phyloP scores from a whole-genome alignment of 805 yeast species.

The Debaryomyces hansenii region DNA sequence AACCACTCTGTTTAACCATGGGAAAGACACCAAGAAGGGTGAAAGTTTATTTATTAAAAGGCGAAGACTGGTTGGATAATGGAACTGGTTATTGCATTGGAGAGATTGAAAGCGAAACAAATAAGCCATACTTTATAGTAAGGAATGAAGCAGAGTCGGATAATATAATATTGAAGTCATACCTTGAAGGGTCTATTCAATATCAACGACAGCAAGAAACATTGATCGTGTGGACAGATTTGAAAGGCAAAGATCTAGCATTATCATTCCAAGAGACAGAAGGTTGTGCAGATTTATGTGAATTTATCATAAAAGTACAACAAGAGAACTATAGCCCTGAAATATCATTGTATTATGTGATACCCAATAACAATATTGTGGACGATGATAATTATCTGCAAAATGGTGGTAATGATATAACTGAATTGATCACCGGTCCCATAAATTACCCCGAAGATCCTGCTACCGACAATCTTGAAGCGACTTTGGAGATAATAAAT shows the following conservation, averaged over 20 bases:
- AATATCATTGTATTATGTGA: constrained; percentile 64
- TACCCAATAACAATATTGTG: constrained; percentile 39
- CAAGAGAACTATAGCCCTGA: constrained; percentile 54
- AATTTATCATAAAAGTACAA: constrained; percentile 71
- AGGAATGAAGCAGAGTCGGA: constrained; percentile 63
- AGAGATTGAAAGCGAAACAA: constrained; percentile 40
- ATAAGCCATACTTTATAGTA: constrained; percentile 64
- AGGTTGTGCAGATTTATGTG: constrained; percentile 84
- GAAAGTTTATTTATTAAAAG: constrained; percentile 81
- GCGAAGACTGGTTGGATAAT: constrained; percentile 85
- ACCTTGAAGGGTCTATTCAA: constrained; percentile 71
- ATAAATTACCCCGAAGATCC: constrained; percentile 65
- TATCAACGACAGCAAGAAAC: constrained; percentile 95
- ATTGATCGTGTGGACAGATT: constrained; percentile 90
- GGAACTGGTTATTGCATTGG: constrained; percentile 94
- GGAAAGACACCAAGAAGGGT: constrained; percentile 65
- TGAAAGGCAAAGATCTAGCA: constrained; percentile 73
- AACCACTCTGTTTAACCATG: neutral
- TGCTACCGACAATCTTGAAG: constrained; percentile 48
- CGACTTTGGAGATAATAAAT: constrained; percentile 55
- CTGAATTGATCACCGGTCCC: constrained; percentile 82
- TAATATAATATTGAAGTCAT: constrained; percentile 61
- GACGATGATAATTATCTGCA: constrained; percentile 27
- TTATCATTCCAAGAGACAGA: constrained; percentile 88
- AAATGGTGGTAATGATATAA: constrained; percentile 43